phyloP scores from a whole-genome alignment of 106 monocot genomes.

The Cymbidium sinense region DNA sequence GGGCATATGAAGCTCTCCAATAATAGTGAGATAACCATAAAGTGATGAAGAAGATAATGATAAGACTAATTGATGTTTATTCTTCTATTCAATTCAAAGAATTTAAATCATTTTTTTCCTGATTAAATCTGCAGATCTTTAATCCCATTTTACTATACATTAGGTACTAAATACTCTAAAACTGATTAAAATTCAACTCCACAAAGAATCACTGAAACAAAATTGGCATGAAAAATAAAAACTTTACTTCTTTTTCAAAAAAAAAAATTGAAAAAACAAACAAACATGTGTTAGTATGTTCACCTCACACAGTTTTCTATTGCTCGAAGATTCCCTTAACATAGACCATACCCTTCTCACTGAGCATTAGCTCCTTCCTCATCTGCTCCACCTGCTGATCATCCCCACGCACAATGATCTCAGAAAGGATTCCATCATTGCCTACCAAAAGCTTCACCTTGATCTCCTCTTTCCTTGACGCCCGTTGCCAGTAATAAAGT shows the following conservation, averaged over 20 bases:
- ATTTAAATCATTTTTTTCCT: not conserved
- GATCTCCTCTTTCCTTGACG: conserved; percentile 87
- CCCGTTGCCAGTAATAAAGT: conserved; percentile 75
- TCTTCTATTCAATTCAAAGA: not conserved
- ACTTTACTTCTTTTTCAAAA: not conserved
- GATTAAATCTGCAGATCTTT: not conserved
- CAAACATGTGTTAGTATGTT: not conserved
- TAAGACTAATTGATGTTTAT: too few species aligned
- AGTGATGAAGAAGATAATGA: too few species aligned
- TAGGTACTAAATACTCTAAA: too few species aligned
- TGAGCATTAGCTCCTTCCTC: conserved; percentile 79
- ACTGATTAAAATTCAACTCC: too few species aligned
- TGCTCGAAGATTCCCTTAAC: conserved; percentile 83
- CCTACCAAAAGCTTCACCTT: conserved; percentile 82
- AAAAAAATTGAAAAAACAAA: not conserved
- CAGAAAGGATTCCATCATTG: conserved; percentile 60
- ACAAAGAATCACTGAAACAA: too few species aligned
- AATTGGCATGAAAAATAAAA: too few species aligned
- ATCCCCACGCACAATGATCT: conserved; percentile 79
- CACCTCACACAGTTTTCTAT: not conserved
- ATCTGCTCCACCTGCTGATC: conserved; percentile 82
- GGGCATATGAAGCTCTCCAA: too few species aligned
- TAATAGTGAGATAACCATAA: too few species aligned
- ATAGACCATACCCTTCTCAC: conserved; percentile 88
- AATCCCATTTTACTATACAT: not conserved